phyloP scores from a whole-genome alignment of 768 basidiomycete genomes.

The Tricholoma flavovirens region DNA sequence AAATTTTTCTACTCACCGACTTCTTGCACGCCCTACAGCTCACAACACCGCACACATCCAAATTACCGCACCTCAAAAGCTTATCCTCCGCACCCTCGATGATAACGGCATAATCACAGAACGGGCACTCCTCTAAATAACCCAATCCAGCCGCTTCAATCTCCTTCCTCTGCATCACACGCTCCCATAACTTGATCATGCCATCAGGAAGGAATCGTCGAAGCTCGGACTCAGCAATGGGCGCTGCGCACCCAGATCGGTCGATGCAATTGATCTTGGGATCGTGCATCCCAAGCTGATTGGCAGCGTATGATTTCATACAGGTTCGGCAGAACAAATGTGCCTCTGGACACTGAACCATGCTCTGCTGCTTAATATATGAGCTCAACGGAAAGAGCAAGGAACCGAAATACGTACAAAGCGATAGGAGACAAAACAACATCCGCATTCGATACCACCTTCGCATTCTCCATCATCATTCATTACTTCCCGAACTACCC shows the following conservation, averaged over 20 bases:
- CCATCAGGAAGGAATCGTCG: conserved; percentile 52
- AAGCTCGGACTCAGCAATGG: conserved; percentile 60
- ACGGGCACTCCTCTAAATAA: conserved; percentile 75
- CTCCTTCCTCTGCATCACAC: conserved; percentile 59
- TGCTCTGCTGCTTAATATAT: conserved; percentile 43
- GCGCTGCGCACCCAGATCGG: conserved; percentile 53
- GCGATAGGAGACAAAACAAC: conserved; percentile 47
- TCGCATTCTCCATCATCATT: conserved; percentile 30
- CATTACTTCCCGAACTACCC: conserved; percentile 7
- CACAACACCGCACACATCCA: conserved; percentile 50
- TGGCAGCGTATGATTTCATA: conserved; percentile 53
- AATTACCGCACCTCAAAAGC: conserved; percentile 33
- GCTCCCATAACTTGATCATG: conserved; percentile 52
- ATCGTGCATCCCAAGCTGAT: conserved; percentile 49
- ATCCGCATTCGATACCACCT: conserved; percentile 61
- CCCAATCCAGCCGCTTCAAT: conserved; percentile 57
- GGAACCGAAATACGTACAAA: conserved; percentile 8
- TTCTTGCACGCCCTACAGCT: conserved; percentile 68
- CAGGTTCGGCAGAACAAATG: conserved; percentile 71
- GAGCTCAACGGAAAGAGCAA: background rate
- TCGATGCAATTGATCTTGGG: conserved; percentile 63
- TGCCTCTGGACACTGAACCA: conserved; percentile 71
- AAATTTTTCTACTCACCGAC: conserved; percentile 35
- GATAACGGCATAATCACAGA: conserved; percentile 66
- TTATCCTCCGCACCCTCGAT: conserved; percentile 50